Conservation (phyloP, 169 alveolate genomes). For the Eimeria sp. region DNA sequence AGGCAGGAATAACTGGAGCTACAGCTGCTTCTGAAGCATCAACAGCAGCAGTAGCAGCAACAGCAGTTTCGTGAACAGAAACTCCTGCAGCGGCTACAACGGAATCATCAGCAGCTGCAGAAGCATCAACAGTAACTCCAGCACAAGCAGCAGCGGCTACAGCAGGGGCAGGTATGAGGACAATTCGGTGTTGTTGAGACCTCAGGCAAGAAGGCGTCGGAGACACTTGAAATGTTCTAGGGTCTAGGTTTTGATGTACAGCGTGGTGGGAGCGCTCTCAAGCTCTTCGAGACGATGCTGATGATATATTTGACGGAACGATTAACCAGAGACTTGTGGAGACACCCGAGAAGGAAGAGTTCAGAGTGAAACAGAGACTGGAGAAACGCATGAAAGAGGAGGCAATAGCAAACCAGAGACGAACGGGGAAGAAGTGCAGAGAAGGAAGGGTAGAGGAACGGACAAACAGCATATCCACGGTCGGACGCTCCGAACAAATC, state of each 20-base stretch:
- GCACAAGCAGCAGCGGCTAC: neutral
- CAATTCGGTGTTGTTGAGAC: neutral
- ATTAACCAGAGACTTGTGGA: neutral
- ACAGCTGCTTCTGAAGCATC: slow-evolving; percentile 13
- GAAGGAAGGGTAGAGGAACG: neutral
- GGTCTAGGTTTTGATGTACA: neutral
- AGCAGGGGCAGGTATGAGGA: neutral
- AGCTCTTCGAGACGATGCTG: neutral
- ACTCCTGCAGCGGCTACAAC: slow-evolving; percentile 7
- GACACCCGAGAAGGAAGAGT: neutral
- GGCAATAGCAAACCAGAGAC: neutral
- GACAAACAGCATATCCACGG: neutral
- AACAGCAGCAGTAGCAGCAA: slow-evolving; percentile 43
- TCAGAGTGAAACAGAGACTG: neutral
- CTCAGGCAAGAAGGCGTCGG: too few relatives aligned
- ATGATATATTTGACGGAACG: too few relatives aligned
- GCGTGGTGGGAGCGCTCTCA: neutral
- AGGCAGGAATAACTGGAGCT: neutral
- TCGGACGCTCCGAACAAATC: neutral
- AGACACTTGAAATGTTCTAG: neutral
- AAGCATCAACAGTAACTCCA: neutral
- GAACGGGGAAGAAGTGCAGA: neutral
- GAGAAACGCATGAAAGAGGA: neutral
- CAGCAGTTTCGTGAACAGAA: neutral
- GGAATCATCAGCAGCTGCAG: neutral